Evolutionary conservation across 2,329 filamentous ascomycete genomes (phyloP), one percentile per base, ranked within the genome.

Genomic region (Botrytis squamosa): DNA sequence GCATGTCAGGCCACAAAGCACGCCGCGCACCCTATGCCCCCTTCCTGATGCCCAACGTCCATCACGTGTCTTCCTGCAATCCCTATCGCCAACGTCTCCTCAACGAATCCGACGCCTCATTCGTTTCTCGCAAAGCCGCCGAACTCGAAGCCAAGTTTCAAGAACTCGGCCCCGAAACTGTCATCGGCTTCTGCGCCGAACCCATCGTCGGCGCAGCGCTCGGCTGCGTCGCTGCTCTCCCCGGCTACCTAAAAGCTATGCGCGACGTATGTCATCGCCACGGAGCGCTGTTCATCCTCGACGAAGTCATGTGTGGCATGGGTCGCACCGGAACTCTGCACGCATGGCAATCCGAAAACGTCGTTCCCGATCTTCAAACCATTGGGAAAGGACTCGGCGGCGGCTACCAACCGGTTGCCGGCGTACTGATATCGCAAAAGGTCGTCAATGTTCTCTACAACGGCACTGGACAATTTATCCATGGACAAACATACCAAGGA

Each of bases 261-360:
- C 87, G 88, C 78, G 83, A 84, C 2, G 84, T 96, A 1, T 96
- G 93, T 80, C 86, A 91, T 70, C 88, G 88, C 75, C 85, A 95
- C 78, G 92, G 91, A 0, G 89, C 91, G 0, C 86, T 96, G 0
- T 84, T 96, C n/a, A 91, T 95, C 64, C 83, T 95, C 0, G 93
- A 96, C 78, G 93, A 95, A 79, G 84, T 91, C 73, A 91, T 92
- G 89, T 86, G 85, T 75, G 87, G 88, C 8, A 85, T 86, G 82
- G 88, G 88, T 16, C 83, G 87, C 3, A 83, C 82, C 5, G 87
- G 86, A 4, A 85, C 81, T 74, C 78, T 90, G 78, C 85, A 91
- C 83, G 85, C 86, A 22, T 89, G 86, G 86, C 84, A 89, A 77
- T 82, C 85, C 52, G 84, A 88, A 68, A 84, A 81, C 20, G 83